phyloP scores from a whole-genome alignment of 164 flowering plant species.

The Echeveria elegans region DNA sequence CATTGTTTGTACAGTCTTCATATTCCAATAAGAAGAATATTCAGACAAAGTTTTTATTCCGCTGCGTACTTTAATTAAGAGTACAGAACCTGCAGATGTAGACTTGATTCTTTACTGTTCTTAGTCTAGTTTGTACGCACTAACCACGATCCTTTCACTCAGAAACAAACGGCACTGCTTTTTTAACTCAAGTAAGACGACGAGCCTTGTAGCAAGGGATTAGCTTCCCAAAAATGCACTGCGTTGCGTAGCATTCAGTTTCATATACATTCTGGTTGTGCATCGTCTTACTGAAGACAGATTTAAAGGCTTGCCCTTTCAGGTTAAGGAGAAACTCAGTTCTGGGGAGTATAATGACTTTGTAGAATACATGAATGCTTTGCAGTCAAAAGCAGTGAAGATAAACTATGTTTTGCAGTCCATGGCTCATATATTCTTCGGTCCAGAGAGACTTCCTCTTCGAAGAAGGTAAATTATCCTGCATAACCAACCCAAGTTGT shows the following conservation, averaged over 20 bases:
- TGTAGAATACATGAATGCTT: constrained; percentile 69
- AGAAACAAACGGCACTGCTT: constrained; percentile 58
- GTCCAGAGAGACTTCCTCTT: constrained; percentile 65
- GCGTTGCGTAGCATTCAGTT: too few relatives aligned
- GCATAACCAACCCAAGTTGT: not conserved
- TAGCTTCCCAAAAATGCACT: not conserved
- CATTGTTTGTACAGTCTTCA: too few relatives aligned
- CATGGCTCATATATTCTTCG: constrained; percentile 59
- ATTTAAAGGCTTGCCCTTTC: constrained; percentile 12
- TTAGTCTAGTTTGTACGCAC: too few relatives aligned
- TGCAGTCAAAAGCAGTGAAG: constrained; percentile 72
- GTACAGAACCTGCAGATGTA: too few relatives aligned
- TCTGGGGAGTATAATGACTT: constrained; percentile 65
- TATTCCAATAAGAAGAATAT: too few relatives aligned
- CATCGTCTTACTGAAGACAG: not conserved
- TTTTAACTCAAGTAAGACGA: constrained; percentile 56
- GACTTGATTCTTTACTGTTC: too few relatives aligned
- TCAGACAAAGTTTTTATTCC: too few relatives aligned
- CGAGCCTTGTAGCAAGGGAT: not conserved
- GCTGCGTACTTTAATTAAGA: too few relatives aligned
- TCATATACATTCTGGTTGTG: too few relatives aligned
- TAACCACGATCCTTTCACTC: too few relatives aligned
- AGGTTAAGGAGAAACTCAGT: constrained; percentile 75
- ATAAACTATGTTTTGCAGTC: constrained; percentile 53
- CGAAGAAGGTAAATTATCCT: constrained; percentile 45